Conservation (phyloP, 306 rosid genomes). For the Dalbergia oliveri region DNA sequence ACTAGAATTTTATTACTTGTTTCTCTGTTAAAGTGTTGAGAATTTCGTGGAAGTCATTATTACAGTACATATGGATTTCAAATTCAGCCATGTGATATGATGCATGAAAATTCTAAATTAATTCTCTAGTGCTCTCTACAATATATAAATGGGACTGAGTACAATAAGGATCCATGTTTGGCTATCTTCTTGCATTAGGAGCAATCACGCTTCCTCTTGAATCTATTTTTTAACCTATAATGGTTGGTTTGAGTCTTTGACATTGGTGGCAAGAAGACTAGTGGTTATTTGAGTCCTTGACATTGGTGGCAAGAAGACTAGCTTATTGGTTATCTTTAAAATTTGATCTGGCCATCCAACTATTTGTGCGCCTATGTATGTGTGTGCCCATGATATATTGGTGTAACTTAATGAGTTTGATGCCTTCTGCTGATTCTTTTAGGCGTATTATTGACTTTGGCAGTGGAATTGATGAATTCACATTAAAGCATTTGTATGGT, state of each 20-base stretch:
- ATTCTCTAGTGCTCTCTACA: background rate
- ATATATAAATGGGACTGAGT: constrained; percentile 11
- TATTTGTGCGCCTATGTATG: background rate
- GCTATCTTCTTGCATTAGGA: constrained; percentile 25
- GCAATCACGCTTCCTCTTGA: constrained; percentile 1
- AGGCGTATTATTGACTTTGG: constrained; percentile 90
- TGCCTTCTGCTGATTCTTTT: constrained; percentile 36
- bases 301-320: constrained; percentile 40
- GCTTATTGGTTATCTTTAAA: constrained; percentile 33
- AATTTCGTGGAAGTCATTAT: constrained; percentile 27
- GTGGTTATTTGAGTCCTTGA: constrained; percentile 35
- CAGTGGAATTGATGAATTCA: constrained; percentile 89
- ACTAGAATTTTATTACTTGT: constrained; percentile 24
- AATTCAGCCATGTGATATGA: constrained; percentile 26
- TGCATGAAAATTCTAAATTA: constrained; percentile 7
- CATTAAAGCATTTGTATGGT: constrained; percentile 87
- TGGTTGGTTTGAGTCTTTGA: too few species aligned
- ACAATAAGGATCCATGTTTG: constrained; percentile 17
- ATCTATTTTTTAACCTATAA: constrained; percentile 33
- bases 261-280: constrained; percentile 34
- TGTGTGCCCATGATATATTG: constrained; percentile 1
- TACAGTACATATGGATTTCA: background rate
- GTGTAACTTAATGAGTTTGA: constrained; percentile 31
- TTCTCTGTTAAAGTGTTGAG: constrained; percentile 18
- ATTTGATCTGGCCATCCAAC: constrained; percentile 33